Percentiles rank a stretch among this genome's conserved stretches.
phyloP scores from a whole-genome alignment of 75 land plant species.

The Cryptomeria japonica region DNA sequence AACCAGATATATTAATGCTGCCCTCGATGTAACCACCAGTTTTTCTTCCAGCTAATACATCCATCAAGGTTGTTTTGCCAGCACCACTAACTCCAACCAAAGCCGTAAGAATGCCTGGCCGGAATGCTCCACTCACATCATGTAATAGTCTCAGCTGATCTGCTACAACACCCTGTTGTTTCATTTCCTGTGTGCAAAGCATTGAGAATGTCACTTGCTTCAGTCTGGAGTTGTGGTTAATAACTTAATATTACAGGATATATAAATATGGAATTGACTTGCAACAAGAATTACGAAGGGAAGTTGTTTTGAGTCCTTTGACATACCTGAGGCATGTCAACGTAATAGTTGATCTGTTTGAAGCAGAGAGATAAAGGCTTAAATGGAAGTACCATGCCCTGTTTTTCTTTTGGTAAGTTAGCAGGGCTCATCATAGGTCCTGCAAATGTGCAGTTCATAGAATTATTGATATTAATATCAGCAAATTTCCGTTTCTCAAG shows the following conservation, averaged over 20 bases:
- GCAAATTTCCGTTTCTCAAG: neutral
- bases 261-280: too few species aligned
- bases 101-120: slow-evolving; percentile 74
- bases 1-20: slow-evolving; percentile 28
- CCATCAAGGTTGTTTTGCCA: slow-evolving; percentile 13
- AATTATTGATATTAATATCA: neutral
- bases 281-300: neutral
- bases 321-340: slow-evolving; percentile 46
- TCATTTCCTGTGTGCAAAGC: slow-evolving; percentile 54
- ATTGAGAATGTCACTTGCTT: neutral
- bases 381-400: slow-evolving; percentile 51
- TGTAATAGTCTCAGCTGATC: slow-evolving; percentile 46
- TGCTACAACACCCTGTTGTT: slow-evolving; percentile 46
- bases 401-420: slow-evolving; percentile 10
- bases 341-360: slow-evolving; percentile 36
- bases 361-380: slow-evolving; percentile 30
- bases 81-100: slow-evolving; percentile 60
- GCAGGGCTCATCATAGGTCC: neutral
- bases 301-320: neutral
- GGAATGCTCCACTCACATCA: slow-evolving; percentile 63
- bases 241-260: neutral
- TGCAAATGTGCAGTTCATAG: neutral
- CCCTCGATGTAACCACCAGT: slow-evolving; percentile 35
- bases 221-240: neutral
- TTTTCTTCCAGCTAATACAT: slow-evolving; percentile 13